phyloP scores from a whole-genome alignment of 192 early-diverging fungal species.

The Coemansia sp. region DNA sequence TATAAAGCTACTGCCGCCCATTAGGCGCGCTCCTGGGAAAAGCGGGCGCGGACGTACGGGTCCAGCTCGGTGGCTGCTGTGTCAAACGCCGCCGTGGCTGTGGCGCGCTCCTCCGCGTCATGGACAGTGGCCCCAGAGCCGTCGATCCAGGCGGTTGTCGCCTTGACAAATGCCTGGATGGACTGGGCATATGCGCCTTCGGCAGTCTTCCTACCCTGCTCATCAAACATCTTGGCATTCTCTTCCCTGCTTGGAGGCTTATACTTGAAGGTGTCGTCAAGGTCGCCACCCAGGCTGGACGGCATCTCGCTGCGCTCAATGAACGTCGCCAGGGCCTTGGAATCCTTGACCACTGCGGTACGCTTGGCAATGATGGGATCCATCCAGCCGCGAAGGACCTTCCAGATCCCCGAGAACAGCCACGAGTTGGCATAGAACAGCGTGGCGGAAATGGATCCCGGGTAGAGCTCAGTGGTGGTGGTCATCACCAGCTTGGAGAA shows the following conservation, averaged over 20 bases:
- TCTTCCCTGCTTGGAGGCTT: constrained; percentile 45
- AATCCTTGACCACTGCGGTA: constrained; percentile 64
- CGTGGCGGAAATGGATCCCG: constrained; percentile 66
- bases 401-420: constrained; percentile 81
- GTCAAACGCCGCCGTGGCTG: constrained; percentile 16
- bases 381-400: constrained; percentile 66
- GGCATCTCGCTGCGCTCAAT: constrained; percentile 58
- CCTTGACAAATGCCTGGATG: constrained; percentile 31
- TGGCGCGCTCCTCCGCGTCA: constrained; percentile 8
- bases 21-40: constrained; percentile 13
- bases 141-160: constrained; percentile 44
- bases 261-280: constrained; percentile 53
- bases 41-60: constrained; percentile 47
- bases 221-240: constrained; percentile 51
- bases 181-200: constrained; percentile 32
- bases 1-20: no score
- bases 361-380: constrained; percentile 81
- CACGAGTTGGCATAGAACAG: constrained; percentile 80
- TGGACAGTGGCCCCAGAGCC: background rate
- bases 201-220: constrained; percentile 32
- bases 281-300: constrained; percentile 55
- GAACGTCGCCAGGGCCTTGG: constrained; percentile 54
- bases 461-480: constrained; percentile 76
- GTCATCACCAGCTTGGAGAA: constrained; percentile 72
- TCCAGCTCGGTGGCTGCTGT: constrained; percentile 44